Evolutionary conservation across 2,329 filamentous ascomycete genomes (phyloP).

Genomic region (Endothia cerciana): DNA sequence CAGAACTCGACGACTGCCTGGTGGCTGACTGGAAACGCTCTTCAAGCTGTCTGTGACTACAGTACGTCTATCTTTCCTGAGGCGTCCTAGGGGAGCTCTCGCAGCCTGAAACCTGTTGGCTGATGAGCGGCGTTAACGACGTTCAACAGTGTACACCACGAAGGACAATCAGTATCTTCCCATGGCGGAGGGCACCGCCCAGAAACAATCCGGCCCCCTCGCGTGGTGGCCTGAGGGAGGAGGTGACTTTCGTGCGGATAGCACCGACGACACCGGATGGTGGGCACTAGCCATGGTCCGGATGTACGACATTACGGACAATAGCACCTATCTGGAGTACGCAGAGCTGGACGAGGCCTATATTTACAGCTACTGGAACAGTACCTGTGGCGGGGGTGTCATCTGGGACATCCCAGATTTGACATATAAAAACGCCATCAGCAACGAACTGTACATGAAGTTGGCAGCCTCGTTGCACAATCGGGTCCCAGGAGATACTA

Average conservation of each 20-base stretch:
- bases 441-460: slow-evolving; percentile 61
- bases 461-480: slow-evolving; percentile 58
- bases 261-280: slow-evolving; percentile 64
- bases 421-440: slow-evolving; percentile 57
- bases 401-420: slow-evolving; percentile 58
- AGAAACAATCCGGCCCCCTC: slow-evolving; percentile 40
- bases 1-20: slow-evolving; percentile 42
- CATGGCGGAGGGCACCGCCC: slow-evolving; percentile 38
- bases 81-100: not conserved
- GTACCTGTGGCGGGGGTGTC: slow-evolving; percentile 57
- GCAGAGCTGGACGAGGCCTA: slow-evolving; percentile 60
- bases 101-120: not conserved
- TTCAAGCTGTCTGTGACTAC: slow-evolving; percentile 43
- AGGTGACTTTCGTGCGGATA: slow-evolving; percentile 45
- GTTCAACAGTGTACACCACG: slow-evolving; percentile 33
- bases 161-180: slow-evolving; percentile 37
- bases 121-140: not conserved
- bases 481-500: slow-evolving; percentile 43
- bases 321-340: slow-evolving; percentile 56
- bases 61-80: slow-evolving; percentile 27
- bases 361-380: slow-evolving; percentile 54
- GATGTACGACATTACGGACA: slow-evolving; percentile 57
- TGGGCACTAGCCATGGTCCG: slow-evolving; percentile 64
- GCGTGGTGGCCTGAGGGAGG: slow-evolving; percentile 42
- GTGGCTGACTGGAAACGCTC: slow-evolving; percentile 45